These are phyloP conservation scores for Allantophomopsis lycopodina DNA, from an alignment of 2,329 filamentous ascomycete species.

Conservation along the genomic window DNA sequence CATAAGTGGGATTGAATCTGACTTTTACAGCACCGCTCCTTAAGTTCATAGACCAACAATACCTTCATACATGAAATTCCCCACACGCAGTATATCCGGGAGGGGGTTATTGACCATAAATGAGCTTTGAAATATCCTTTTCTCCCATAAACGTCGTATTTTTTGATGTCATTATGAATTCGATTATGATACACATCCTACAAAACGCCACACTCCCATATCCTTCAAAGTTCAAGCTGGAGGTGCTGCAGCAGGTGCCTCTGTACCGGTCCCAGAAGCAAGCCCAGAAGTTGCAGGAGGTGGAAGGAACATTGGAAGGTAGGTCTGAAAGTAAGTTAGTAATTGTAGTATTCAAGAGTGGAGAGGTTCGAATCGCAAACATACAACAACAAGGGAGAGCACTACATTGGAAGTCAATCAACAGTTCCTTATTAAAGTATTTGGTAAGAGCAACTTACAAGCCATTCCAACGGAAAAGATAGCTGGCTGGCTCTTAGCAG, in stretches of 20 bases:
- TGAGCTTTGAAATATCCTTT: too few relatives aligned
- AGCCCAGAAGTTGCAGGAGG: slow-evolving; percentile 24
- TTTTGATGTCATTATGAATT: too few relatives aligned
- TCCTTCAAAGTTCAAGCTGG: slow-evolving; percentile 17
- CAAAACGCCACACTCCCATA: too few relatives aligned
- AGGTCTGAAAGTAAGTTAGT: slow-evolving; percentile 26
- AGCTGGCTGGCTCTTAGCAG: slow-evolving; percentile 52
- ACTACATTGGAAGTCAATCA: slow-evolving; percentile 7
- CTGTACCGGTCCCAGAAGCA: slow-evolving; percentile 24
- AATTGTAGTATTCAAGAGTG: background rate
- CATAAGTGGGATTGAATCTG: too few relatives aligned
- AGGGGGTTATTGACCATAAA: too few relatives aligned
- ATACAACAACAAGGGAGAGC: slow-evolving; percentile 24
- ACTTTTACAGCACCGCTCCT: too few relatives aligned
- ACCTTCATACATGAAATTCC: too few relatives aligned
- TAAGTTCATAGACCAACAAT: too few relatives aligned
- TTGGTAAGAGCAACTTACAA: slow-evolving; percentile 32
- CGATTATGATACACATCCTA: too few relatives aligned
- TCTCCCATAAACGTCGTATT: too few relatives aligned
- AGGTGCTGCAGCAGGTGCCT: slow-evolving; percentile 31
- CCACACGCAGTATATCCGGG: too few relatives aligned
- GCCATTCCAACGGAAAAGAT: slow-evolving; percentile 72
- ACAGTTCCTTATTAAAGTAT: slow-evolving; percentile 3
- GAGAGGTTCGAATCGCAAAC: slow-evolving; percentile 8
- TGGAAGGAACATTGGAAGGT: slow-evolving; percentile 52